Percentiles rank a stretch among this genome's conserved stretches.
phyloP scores from a whole-genome alignment of 1,284 basidiomycete species.

The Thecaphora frezii region DNA sequence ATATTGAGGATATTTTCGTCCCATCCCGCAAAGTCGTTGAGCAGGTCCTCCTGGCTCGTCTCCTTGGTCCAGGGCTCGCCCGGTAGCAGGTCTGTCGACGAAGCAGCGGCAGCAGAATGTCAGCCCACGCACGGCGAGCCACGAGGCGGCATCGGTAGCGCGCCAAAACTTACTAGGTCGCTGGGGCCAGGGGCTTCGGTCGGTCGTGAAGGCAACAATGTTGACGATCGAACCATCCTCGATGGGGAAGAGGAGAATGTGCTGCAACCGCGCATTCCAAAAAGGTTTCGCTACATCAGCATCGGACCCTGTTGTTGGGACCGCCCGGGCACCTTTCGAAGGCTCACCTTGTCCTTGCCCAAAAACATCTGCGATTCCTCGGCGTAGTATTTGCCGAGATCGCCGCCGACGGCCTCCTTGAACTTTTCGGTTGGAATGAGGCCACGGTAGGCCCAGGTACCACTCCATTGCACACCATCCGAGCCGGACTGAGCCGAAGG shows the following conservation, averaged over 20 bases:
- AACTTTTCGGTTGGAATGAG: slow-evolving; percentile 47
- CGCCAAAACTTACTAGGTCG: slow-evolving; percentile 18
- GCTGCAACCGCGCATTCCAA: too few relatives aligned
- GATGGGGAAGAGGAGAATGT: slow-evolving; percentile 67
- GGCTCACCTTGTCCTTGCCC: slow-evolving; percentile 48
- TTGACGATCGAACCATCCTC: slow-evolving; percentile 63
- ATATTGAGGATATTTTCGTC: slow-evolving; percentile 63
- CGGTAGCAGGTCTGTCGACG: slow-evolving; percentile 3
- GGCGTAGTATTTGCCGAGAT: slow-evolving; percentile 33
- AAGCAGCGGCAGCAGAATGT: slow-evolving; percentile 14
- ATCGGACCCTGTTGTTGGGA: too few relatives aligned
- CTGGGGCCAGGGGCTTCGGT: slow-evolving; percentile 61
- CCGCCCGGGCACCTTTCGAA: too few relatives aligned
- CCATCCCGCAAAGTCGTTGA: slow-evolving; percentile 64
- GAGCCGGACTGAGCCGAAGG: slow-evolving; percentile 17
- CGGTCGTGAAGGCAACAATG: slow-evolving; percentile 64
- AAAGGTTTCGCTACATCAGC: too few relatives aligned
- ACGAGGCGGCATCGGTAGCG: too few relatives aligned
- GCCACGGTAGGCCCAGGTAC: slow-evolving; percentile 45
- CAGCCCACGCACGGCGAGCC: too few relatives aligned
- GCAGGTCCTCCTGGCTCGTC: slow-evolving; percentile 62
- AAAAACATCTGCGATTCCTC: slow-evolving; percentile 24
- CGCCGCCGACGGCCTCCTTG: slow-evolving; percentile 26
- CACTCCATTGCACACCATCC: slow-evolving; percentile 41
- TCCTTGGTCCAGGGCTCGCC: slow-evolving; percentile 64